Conservation (phyloP, 2,329 filamentous ascomycete genomes). For the Epichloe amarillans region DNA sequence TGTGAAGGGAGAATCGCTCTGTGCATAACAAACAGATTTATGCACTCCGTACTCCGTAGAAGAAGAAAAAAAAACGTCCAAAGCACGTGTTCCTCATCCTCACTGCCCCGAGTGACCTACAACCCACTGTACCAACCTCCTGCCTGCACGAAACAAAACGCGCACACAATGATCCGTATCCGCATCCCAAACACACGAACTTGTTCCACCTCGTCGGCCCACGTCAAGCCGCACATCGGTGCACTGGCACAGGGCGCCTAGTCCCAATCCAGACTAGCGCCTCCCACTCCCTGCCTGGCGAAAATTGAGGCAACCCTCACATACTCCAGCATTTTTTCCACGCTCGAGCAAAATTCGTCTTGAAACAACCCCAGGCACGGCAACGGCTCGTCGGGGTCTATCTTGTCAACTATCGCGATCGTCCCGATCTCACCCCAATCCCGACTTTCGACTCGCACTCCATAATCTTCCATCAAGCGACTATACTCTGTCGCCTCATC, state of each 20-base stretch:
- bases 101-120: too few species aligned
- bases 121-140: too few species aligned
- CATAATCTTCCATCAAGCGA: not conserved
- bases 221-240: slow-evolving; percentile 3
- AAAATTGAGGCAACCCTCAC: slow-evolving; percentile 32
- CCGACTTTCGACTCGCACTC: slow-evolving; percentile 3
- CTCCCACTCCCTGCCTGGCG: slow-evolving; percentile 27
- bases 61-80: not conserved
- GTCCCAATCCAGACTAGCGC: slow-evolving; percentile 20
- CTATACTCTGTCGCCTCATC: slow-evolving; percentile 4
- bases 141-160: not conserved
- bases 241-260: not conserved
- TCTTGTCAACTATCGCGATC: slow-evolving; percentile 12
- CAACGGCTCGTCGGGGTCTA: slow-evolving; percentile 25
- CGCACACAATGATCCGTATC: not conserved
- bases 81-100: too few species aligned
- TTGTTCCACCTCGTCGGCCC: not conserved
- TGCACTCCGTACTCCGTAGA: not conserved
- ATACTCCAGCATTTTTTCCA: slow-evolving; percentile 22
- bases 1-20: too few species aligned
- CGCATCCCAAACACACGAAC: not conserved
- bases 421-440: slow-evolving; percentile 9
- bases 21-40: not conserved
- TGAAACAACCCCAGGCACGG: slow-evolving; percentile 27
- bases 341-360: slow-evolving; percentile 31